Evolutionary conservation across 768 basidiomycete species (phyloP), one percentile per base, ranked within the genome.

Genomic region (Mycena galericulata): DNA sequence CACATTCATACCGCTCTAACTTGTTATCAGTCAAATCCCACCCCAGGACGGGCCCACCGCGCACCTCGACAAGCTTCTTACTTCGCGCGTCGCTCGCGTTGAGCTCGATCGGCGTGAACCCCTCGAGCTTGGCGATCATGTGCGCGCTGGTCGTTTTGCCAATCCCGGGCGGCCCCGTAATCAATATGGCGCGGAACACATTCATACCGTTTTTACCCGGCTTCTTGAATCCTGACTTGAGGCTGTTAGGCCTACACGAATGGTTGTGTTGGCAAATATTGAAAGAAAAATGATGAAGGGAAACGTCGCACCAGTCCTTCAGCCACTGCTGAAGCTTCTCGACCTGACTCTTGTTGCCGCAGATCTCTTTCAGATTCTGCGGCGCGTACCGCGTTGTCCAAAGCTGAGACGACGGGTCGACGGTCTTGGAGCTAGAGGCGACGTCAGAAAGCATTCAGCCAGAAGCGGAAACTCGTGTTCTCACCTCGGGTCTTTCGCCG

Each of bases 361-460:
- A 98, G 20, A 99, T 88, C 63, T 99, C 96, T 73, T 94, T 96
- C 62, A 96, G 71, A 3, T 85, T 86, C 70, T 91, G 89, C 1
- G 98, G 98, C 0, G 98, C 97, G 76, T 99, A 99, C 12, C 96
- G 90, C 34, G 91, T 92, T 41, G 98, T 98, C 98, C 98, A 99
- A 1, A 99, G 84, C 76, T 97, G 95, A 3, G 86, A 84, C 1
- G 82, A 83, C 3, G 84, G 80, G 71, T 89, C 85, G 2, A 79
- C 58, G 32, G 65, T 38, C 75, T 83, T 83, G 49, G 75, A 66
- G 26, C 79, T 60, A 7, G 32, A 17, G 20, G 10, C 6, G 49
- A 41, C 47, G 22, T n/a, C 20, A 29, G 10, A 30, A 26, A 17
- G 29, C 15, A 26, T 20, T 26, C n/a, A n/a, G 45, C 26, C n/a